Percentiles rank a stretch among this genome's conserved stretches.
phyloP scores from a whole-genome alignment of 2,329 filamentous ascomycete species.

The Colletotrichum tamarilloi region DNA sequence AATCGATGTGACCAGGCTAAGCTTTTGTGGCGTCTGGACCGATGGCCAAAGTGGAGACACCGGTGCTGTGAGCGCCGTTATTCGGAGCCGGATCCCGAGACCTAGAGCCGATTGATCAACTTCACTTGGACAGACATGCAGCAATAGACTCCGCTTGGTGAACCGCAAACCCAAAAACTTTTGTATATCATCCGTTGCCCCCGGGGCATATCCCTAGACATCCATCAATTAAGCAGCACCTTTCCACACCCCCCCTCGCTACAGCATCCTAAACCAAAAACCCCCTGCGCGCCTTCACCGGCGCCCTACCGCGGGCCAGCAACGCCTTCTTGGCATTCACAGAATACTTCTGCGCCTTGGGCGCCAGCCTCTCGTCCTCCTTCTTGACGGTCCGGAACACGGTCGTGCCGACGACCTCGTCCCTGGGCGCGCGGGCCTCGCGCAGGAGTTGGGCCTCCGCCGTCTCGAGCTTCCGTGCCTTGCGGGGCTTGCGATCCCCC shows the following conservation, averaged over 20 bases:
- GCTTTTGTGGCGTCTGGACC: slow-evolving; percentile 12
- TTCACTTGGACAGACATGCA: background rate
- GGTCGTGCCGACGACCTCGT: slow-evolving; percentile 63
- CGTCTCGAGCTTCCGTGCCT: slow-evolving; percentile 57
- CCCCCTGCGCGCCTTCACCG: slow-evolving; percentile 50
- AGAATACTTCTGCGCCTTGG: slow-evolving; percentile 56
- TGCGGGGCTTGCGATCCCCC: slow-evolving; percentile 43
- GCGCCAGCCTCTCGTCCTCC: slow-evolving; percentile 60
- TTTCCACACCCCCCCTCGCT: background rate
- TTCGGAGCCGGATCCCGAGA: background rate
- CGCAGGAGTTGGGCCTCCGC: slow-evolving; percentile 51
- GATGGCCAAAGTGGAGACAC: background rate
- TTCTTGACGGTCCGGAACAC: slow-evolving; percentile 62
- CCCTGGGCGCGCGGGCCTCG: slow-evolving; percentile 49
- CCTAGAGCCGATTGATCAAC: background rate
- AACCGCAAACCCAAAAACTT: slow-evolving; percentile 17
- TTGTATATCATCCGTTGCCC: slow-evolving; percentile 15
- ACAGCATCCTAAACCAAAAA: slow-evolving; percentile 52
- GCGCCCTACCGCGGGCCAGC: slow-evolving; percentile 55
- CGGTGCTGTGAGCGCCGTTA: background rate
- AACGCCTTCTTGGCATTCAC: slow-evolving; percentile 56
- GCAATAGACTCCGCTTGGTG: background rate
- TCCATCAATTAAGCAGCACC: slow-evolving; percentile 4
- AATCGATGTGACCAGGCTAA: slow-evolving; percentile 1
- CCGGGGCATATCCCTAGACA: background rate